A percentile compares a stretch with the other conserved stretches of the same genome.
Conservation (phyloP, 2,329 filamentous ascomycete species). For the Rachicladosporium sp. region DNA sequence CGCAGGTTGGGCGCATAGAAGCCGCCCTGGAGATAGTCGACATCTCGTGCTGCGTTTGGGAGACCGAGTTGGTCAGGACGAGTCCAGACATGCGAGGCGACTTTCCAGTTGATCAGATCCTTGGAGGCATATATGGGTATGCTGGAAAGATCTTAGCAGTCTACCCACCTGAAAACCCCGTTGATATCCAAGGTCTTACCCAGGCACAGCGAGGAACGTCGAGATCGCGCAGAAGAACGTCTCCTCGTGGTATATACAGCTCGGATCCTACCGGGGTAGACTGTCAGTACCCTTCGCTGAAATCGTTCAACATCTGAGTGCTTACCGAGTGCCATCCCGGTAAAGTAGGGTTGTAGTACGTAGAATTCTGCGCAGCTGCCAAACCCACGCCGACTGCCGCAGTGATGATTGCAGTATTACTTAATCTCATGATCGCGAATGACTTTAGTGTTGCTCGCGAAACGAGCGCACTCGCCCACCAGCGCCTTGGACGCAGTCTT, state of each 20-base stretch:
- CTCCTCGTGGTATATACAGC: slow-evolving; percentile 30
- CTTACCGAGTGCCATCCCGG: slow-evolving; percentile 30
- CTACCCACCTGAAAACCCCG: too few relatives aligned
- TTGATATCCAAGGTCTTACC: slow-evolving; percentile 6
- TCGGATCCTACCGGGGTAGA: slow-evolving; percentile 23
- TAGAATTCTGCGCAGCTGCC: slow-evolving; percentile 2
- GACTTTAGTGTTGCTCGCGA: too few relatives aligned
- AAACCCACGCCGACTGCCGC: too few relatives aligned
- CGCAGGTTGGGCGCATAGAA: slow-evolving; percentile 31
- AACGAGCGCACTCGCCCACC: too few relatives aligned
- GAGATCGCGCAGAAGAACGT: slow-evolving; percentile 35
- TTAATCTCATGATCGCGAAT: too few relatives aligned
- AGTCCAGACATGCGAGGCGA: slow-evolving; percentile 24
- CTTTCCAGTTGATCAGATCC: slow-evolving; percentile 32
- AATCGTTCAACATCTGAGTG: too few relatives aligned
- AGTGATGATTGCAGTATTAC: too few relatives aligned
- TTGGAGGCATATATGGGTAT: slow-evolving; percentile 33
- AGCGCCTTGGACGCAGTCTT: too few relatives aligned
- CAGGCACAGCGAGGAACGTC: slow-evolving; percentile 35
- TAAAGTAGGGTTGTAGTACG: slow-evolving; percentile 32
- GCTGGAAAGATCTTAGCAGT: too few relatives aligned
- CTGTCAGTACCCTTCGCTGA: too few relatives aligned
- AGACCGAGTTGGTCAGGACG: slow-evolving; percentile 23
- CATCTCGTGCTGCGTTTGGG: slow-evolving; percentile 20
- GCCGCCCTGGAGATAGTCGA: slow-evolving; percentile 26